phyloP scores from a whole-genome alignment of 768 basidiomycete species.

The Lentinula edodes region DNA sequence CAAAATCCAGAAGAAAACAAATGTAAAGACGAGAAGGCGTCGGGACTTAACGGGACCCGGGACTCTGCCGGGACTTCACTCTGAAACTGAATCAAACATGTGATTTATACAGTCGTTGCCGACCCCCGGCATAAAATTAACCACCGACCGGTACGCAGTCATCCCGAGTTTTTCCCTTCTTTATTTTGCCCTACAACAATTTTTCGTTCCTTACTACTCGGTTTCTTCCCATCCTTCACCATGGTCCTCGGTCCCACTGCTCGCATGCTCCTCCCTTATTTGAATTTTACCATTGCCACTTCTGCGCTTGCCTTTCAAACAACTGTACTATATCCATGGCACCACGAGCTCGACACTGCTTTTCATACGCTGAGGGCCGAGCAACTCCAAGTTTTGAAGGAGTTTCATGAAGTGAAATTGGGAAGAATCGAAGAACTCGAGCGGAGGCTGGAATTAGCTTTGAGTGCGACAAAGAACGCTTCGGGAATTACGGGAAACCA shows the following conservation, averaged over 20 bases:
- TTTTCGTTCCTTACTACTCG: too few relatives aligned
- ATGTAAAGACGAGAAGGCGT: too few relatives aligned
- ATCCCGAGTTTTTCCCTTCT: too few relatives aligned
- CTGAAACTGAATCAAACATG: too few relatives aligned
- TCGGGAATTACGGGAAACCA: not conserved
- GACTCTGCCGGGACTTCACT: too few relatives aligned
- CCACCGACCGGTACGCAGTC: too few relatives aligned
- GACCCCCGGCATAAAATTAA: too few relatives aligned
- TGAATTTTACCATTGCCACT: constrained; percentile 17
- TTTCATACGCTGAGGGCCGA: constrained; percentile 14
- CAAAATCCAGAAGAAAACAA: too few relatives aligned
- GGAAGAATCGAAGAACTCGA: constrained; percentile 11
- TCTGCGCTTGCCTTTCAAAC: constrained; percentile 18
- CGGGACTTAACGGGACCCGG: too few relatives aligned
- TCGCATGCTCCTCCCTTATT: constrained; percentile 15
- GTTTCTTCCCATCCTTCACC: not conserved
- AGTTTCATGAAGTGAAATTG: constrained; percentile 15
- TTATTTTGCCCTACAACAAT: too few relatives aligned
- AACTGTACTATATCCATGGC: constrained; percentile 20
- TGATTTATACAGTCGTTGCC: too few relatives aligned
- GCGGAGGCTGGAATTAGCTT: not conserved
- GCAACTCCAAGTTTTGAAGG: constrained; percentile 12
- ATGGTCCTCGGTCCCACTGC: constrained; percentile 16
- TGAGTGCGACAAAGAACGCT: not conserved
- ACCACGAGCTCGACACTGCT: constrained; percentile 17